phyloP scores from a whole-genome alignment of 2,329 filamentous ascomycete genomes.

The Escovopsis sp. region DNA sequence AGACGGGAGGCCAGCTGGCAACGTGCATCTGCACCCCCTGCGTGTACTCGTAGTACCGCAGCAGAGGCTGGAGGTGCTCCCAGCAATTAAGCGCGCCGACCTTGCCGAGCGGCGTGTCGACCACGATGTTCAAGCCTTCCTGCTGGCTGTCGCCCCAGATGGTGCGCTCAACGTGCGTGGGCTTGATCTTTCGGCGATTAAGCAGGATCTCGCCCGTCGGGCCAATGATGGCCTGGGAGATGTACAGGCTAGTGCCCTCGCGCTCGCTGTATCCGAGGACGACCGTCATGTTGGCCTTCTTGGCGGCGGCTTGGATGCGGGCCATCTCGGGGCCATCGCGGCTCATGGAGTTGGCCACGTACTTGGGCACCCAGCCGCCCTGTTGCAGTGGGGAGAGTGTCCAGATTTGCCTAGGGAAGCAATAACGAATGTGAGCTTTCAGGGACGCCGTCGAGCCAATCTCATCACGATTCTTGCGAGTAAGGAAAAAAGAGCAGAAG shows the following conservation, averaged over 20 bases:
- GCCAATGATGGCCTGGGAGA: slow-evolving; percentile 36
- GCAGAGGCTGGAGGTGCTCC: slow-evolving; percentile 26
- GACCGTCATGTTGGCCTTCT: slow-evolving; percentile 25
- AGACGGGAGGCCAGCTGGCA: slow-evolving; percentile 14
- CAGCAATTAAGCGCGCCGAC: slow-evolving; percentile 38
- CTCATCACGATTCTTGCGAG: no score
- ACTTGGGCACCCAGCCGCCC: not conserved
- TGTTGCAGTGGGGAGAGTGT: slow-evolving; percentile 16
- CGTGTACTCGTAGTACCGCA: slow-evolving; percentile 8
- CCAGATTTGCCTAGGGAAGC: slow-evolving; percentile 14
- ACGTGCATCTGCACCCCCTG: slow-evolving; percentile 11
- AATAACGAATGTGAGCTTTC: not conserved
- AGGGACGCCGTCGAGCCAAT: not conserved
- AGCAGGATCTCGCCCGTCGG: slow-evolving; percentile 26
- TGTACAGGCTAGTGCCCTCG: slow-evolving; percentile 27
- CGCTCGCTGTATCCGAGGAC: slow-evolving; percentile 33
- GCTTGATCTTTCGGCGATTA: slow-evolving; percentile 32
- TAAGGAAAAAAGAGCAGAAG: slow-evolving; percentile 7
- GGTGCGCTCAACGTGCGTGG: slow-evolving; percentile 28
- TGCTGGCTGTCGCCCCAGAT: slow-evolving; percentile 39
- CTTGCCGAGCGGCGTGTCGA: slow-evolving; percentile 30
- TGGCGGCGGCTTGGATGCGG: slow-evolving; percentile 22
- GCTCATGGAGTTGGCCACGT: slow-evolving; percentile 10
- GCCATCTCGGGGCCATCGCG: slow-evolving; percentile 25
- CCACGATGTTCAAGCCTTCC: slow-evolving; percentile 23